These are phyloP conservation scores for Globisporangium barbulae DNA, from an alignment of 352 stramenopile species.

Conservation along the genomic window DNA sequence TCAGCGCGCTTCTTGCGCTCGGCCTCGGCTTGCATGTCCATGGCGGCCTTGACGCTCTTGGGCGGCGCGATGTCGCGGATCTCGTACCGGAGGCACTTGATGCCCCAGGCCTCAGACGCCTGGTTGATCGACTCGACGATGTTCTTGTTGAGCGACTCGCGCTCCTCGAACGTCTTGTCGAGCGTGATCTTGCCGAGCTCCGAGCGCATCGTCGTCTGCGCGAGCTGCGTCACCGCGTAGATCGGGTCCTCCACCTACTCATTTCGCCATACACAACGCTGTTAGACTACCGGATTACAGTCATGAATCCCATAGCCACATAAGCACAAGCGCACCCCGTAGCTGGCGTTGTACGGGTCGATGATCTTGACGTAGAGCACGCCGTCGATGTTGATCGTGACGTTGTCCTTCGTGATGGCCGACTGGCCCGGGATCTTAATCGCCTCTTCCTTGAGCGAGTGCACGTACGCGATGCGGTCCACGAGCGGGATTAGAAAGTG, in stretches of 20 bases:
- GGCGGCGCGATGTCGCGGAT: slow-evolving; percentile 89
- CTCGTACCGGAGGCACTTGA: slow-evolving; percentile 90
- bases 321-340: slow-evolving; percentile 33
- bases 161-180: slow-evolving; percentile 93
- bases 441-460: slow-evolving; percentile 90
- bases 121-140: slow-evolving; percentile 92
- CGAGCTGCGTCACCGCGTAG: slow-evolving; percentile 89
- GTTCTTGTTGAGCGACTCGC: slow-evolving; percentile 89
- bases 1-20: slow-evolving; percentile 90
- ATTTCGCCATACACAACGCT: not conserved
- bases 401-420: slow-evolving; percentile 91
- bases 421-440: slow-evolving; percentile 90
- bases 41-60: slow-evolving; percentile 82
- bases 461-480: slow-evolving; percentile 89
- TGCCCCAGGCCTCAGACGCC: slow-evolving; percentile 86
- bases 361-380: slow-evolving; percentile 92
- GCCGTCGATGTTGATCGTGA: slow-evolving; percentile 90
- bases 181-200: slow-evolving; percentile 92
- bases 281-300: not conserved
- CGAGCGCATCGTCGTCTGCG: slow-evolving; percentile 90
- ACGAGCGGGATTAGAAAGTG: slow-evolving; percentile 90
- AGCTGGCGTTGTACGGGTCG: slow-evolving; percentile 87
- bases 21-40: slow-evolving; percentile 92
- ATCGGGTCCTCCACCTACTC: slow-evolving; percentile 70
- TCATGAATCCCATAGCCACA: not conserved